Percentiles rank a stretch among this genome's conserved stretches.
These are phyloP conservation scores for Scortechinia acanthostroma DNA, from an alignment of 2,329 filamentous ascomycete species.

Conservation along the genomic window DNA sequence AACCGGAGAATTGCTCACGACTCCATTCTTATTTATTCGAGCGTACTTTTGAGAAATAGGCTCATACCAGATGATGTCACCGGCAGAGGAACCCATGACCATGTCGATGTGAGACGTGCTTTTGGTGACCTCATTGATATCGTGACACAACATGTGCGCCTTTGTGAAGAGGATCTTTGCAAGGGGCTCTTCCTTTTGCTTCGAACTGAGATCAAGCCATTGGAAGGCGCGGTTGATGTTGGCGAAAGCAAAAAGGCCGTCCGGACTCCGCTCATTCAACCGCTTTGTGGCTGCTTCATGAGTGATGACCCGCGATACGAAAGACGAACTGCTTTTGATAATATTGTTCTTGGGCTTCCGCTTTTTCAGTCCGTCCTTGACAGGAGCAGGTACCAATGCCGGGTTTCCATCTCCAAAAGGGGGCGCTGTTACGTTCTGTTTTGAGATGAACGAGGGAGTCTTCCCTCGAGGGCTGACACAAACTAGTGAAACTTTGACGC, in stretches of 20 bases:
- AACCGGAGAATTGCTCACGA: conserved; percentile 79
- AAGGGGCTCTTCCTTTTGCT: conserved; percentile 73
- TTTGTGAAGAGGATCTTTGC: conserved; percentile 97
- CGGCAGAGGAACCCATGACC: conserved; percentile 90
- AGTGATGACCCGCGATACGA: conserved; percentile 91
- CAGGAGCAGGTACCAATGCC: conserved; percentile 52
- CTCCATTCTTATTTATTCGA: conserved; percentile 92
- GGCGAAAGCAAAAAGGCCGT: conserved; percentile 83
- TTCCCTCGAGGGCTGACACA: conserved; percentile 60
- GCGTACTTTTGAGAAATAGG: conserved; percentile 93
- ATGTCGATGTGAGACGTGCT: conserved; percentile 76
- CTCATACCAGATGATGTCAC: conserved; percentile 98
- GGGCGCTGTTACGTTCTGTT: conserved; percentile 38
- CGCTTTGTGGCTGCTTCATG: conserved; percentile 76
- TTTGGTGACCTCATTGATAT: conserved; percentile 80
- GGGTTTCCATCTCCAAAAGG: conserved; percentile 84
- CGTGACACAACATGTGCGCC: conserved; percentile 88
- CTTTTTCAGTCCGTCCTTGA: conserved; percentile 72
- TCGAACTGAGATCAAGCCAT: conserved; percentile 91
- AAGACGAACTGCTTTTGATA: conserved; percentile 96
- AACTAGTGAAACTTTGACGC: conserved; percentile 77
- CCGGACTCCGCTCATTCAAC: conserved; percentile 68
- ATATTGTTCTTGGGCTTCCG: conserved; percentile 97
- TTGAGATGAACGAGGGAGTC: conserved; percentile 28
- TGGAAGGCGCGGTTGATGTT: conserved; percentile 94